Base-by-base conservation (phyloP, 306 rosid genomes). In the Gleditsia sinensis region DNA sequence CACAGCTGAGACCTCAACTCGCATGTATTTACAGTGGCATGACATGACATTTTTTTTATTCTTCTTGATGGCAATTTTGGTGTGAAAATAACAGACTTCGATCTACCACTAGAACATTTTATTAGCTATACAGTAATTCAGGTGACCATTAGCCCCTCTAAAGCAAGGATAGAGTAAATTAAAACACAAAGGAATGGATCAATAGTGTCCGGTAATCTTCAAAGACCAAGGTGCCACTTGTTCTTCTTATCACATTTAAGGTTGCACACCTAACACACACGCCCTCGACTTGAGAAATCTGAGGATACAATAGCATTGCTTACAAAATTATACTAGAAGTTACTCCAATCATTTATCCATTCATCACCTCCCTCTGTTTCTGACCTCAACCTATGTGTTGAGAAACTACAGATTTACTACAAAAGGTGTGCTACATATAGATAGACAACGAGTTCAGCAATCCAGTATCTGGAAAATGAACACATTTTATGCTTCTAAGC, bases 401-500 rank as follows among this genome's bases (percentile, higher is more conserved):
- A 4, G 42, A 43, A 74, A 70, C 46, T 34, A 33, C 21, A 60
- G 68, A 60, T 19, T 60, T 16, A 48, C 70, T 19, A 20, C 58
- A 59, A 73, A 46, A 28, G 24, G 36, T 19, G 36, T 3, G 20
- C 34, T 58, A 20, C 57, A 19, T 20, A 36, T 46, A 34, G 39
- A 69, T 28, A 64, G 30, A n/a, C 46, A 55, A 56, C 25, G 46
- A 30, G 67, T 19, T 74, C 13, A 2, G 48, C 24, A 57, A 49
- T 23, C 12, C 39, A 60, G 39, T 19, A 61, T 10, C 39, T 39
- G 4, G 55, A 51, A 6, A 30, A 74, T 34, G 12, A 50, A 46
- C 69, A 24, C 34, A 69, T 67, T 50, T 36, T 46, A 21, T 34
- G 39, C 77, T 72, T 58, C 58, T 46, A 58, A 30, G 42, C 25